Evolutionary conservation across 345 rosid genomes (phyloP), one percentile per base, ranked within the genome.

Genomic region (Euphorbia tirucalli): DNA sequence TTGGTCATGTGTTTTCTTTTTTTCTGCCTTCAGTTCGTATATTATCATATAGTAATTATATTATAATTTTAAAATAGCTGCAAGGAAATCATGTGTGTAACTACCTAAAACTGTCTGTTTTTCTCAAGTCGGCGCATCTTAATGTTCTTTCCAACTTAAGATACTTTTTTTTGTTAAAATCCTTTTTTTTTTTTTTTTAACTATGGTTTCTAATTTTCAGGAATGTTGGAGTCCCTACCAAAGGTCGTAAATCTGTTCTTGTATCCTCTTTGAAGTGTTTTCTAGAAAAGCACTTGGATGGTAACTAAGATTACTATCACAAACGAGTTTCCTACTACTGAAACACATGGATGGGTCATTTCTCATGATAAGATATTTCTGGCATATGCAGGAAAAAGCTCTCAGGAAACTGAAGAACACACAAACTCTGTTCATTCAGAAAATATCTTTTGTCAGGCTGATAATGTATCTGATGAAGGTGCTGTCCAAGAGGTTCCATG

Each of bases 161-260:
- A 3, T 31, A 24, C 21, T 35, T 63, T 11, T 35, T 10, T 19
- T 24, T 35, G 43, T 41, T 54, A 19, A n/a, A 19, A n/a, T 22
- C 60, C 9, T 14, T 61, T 39, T n/a, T n/a, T n/a, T n/a, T n/a
- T n/a, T n/a, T n/a, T n/a, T n/a, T n/a, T n/a, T n/a, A 22, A 39
- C 0, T 0, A 25, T 74, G 61, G 22, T 5, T 46, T 41, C 25
- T 4, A 74, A 31, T 39, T 79, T 68, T 31, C 77, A 92, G 98
- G 93, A 81, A 78, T 71, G 71, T 77, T 75, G 95, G 99, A 60
- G 43, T 90, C 74, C 87, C 99, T 57, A 86, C 85, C 49, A 90
- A 83, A 82, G 93, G 99, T 71, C 81, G 84, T 54, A 92, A 92
- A 80, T 61, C 41, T n/a, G 92, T 89, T 35, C 95, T 92, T 56